These are phyloP conservation scores for Stemphylium beticola DNA, from an alignment of 2,329 filamentous ascomycete genomes.

Conservation along the genomic window DNA sequence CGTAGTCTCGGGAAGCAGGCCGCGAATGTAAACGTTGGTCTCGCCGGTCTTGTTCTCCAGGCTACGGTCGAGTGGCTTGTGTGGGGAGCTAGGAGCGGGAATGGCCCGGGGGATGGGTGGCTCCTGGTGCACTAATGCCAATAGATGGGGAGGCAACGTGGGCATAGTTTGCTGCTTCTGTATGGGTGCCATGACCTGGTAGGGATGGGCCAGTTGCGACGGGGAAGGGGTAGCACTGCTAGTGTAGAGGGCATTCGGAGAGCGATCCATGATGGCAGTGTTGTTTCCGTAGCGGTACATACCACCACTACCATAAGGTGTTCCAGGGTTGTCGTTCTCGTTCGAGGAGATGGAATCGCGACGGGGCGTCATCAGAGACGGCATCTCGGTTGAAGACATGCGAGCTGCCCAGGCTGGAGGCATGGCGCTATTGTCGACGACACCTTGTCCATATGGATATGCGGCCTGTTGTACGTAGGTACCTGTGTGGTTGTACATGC, in stretches of 20 bases:
- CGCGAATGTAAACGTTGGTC: constrained; percentile 97
- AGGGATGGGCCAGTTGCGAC: constrained; percentile 54
- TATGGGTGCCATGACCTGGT: constrained; percentile 51
- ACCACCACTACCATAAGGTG: constrained; percentile 53
- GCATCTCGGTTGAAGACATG: constrained; percentile 55
- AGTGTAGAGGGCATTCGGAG: constrained; percentile 56
- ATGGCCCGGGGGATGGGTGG: constrained; percentile 87
- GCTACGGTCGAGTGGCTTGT: constrained; percentile 91
- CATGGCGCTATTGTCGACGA: constrained; percentile 55
- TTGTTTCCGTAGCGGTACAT: constrained; percentile 54
- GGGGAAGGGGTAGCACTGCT: constrained; percentile 58
- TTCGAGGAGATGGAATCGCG: constrained; percentile 60
- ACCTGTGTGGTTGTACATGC: constrained; percentile 55
- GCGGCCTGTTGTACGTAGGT: constrained; percentile 52
- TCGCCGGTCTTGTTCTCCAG: constrained; percentile 94
- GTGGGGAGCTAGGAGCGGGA: constrained; percentile 83
- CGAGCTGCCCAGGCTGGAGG: constrained; percentile 54
- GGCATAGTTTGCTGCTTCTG: constrained; percentile 46
- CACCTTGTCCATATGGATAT: constrained; percentile 54
- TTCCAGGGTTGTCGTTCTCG: constrained; percentile 59
- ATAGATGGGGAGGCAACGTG: constrained; percentile 54
- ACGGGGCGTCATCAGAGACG: constrained; percentile 58
- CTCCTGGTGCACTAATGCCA: constrained; percentile 65
- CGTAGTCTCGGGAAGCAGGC: constrained; percentile 91
- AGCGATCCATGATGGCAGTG: constrained; percentile 57